phyloP scores from a whole-genome alignment of 164 flowering plant genomes.

The Saururus chinensis region DNA sequence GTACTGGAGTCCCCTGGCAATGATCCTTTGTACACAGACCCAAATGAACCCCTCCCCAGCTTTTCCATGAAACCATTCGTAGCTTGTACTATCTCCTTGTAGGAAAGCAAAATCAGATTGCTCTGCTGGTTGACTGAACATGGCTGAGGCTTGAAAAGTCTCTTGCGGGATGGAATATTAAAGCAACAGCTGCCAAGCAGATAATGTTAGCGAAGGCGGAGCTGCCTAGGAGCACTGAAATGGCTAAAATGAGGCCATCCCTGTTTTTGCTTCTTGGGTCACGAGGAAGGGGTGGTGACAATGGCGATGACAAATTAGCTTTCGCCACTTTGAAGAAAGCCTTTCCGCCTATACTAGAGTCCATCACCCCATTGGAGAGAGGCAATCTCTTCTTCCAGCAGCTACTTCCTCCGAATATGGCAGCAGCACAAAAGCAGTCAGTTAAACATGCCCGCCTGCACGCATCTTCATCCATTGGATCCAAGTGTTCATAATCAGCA shows the following conservation, averaged over 20 bases:
- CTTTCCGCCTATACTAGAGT: conserved; percentile 3
- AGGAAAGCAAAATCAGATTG: conserved; percentile 1
- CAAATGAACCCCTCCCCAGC: conserved; percentile 15
- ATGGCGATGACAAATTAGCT: neutral
- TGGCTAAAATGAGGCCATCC: conserved; percentile 6
- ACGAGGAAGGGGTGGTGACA: neutral
- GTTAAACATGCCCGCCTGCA: conserved; percentile 36
- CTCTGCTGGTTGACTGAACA: neutral
- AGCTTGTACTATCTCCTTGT: conserved; percentile 9
- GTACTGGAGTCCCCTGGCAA: neutral
- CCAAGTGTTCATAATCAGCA: conserved; percentile 19
- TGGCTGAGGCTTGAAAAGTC: neutral
- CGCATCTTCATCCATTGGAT: conserved; percentile 9
- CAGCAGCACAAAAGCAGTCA: conserved; percentile 48
- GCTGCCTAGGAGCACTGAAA: conserved; percentile 26
- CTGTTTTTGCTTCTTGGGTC: conserved; percentile 2
- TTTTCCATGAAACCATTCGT: conserved; percentile 15
- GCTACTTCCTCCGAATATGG: conserved; percentile 11
- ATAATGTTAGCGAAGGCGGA: conserved; percentile 26
- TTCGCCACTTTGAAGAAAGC: conserved; percentile 26
- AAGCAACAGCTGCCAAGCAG: neutral
- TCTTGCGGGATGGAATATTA: neutral
- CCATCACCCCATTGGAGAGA: conserved; percentile 25
- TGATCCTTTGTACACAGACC: conserved; percentile 13
- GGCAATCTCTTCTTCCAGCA: conserved; percentile 50